Base-by-base conservation (phyloP, 495 filamentous ascomycete genomes). In the Apodospora peruviana region DNA sequence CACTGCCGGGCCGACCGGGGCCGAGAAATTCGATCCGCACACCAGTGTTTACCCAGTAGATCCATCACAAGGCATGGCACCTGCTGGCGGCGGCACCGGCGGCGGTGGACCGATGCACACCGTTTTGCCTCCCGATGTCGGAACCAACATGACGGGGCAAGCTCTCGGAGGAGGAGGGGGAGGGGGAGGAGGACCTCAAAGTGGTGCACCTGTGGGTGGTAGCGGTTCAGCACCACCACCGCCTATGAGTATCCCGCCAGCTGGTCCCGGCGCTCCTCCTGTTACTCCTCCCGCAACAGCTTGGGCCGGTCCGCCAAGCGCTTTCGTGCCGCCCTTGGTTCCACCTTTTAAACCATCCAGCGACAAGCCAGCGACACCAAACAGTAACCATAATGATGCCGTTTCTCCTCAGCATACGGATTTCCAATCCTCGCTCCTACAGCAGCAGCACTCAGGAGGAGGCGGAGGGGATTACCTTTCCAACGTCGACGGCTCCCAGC, bases 1-100 rank as follows among this genome's bases (percentile, higher is more conserved):
- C 1, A 49, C 39, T 9, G 37, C 37, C 10, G 17, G 23, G 11
- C 47, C 43, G 8, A 40, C 22, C 18, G 53, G 53, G 23, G 53
- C 35, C 16, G 48, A 56, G 43, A 56, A 56, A 29, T 18, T 51
- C 19, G 43, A 12, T 16, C 43, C 48, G 2, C 37, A 45, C 10
- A 25, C 44, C 12, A 43, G 39, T 29, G 12, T 48, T 19, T 29
- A 53, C 34, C 47, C 51, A 19, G 5, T 18, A 40, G 14, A 45
- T 14, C 27, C 27, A 32, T 32, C 27, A 7, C 16, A 35, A 20
- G 11, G 20, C 16, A n/a, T 22, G 20, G 20, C 19, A 20, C 17
- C 11, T 22, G 19, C 29, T 14, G 37, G 19, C 11, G 25, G 38
- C 9, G 4, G 29, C n/a, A 9, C 4, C 8, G 17, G 19, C 25